Evolutionary conservation across 495 filamentous ascomycete species (phyloP), one percentile per base, ranked within the genome.

Genomic region (Arthonia radiata): DNA sequence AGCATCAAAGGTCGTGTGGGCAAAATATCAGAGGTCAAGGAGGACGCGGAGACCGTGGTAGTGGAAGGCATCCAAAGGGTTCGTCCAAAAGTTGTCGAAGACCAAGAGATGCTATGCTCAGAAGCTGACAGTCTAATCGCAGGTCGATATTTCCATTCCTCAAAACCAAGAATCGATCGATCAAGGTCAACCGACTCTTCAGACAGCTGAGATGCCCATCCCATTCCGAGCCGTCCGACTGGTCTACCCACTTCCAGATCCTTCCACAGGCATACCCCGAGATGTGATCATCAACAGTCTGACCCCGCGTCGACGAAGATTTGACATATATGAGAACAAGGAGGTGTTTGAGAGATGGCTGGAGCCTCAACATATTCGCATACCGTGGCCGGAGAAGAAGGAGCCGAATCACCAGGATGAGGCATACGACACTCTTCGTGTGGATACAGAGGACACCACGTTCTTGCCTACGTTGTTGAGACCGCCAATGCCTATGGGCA

Each of bases 251-350:
- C 51, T 86, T 30, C 47, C 50, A 10, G 66, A 82, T 43, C 61
- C 65, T 7, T 38, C 40, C 17, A 75, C 68, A 7, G 64, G 65
- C 33, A 35, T 46, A n/a, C 53, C 54, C 21, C 55, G 61, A 27
- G 77, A 90, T 47, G 64, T 75, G 19, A 58, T 90, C 37, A 61
- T 91, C 36, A 59, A 74, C 38, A 61, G 77, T 42, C 48, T 83
- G 50, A 29, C 37, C 43, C 16, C 43, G 42, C 14, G 47, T 45
- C 18, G 54, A 53, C 3, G 34, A 34, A 33, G 48, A 49, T 22
- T 22, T 22, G 19, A 22, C 19, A 8, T 23, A 23, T 9, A 23
- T 22, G n/a, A 15, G 36, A 60, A 59, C 49, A 57, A 71, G 27
- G 51, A 44, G 18, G n/a, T 25, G 10, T 25, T 6, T 15, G 29